phyloP scores from a whole-genome alignment of 2,329 filamentous ascomycete species.

The Albifimbria verrucaria region DNA sequence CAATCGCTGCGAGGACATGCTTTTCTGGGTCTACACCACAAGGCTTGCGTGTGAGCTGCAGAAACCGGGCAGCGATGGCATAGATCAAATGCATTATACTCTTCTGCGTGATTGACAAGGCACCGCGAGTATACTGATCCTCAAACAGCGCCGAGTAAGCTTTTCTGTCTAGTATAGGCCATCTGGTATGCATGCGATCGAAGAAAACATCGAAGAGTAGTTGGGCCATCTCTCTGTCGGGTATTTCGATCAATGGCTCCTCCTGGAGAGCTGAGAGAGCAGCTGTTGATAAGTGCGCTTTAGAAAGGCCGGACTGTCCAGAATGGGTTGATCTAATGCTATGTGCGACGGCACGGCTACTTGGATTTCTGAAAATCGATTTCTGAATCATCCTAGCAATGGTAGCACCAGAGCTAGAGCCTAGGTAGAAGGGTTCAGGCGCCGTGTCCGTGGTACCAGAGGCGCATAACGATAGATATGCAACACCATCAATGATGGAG shows the following conservation, averaged over 20 bases:
- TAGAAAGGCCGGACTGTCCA: background rate
- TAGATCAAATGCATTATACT: constrained; percentile 23
- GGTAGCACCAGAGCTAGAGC: constrained; percentile 21
- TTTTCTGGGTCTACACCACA: constrained; percentile 22
- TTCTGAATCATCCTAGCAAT: constrained; percentile 22
- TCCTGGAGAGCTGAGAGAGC: background rate
- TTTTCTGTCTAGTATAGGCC: constrained; percentile 21
- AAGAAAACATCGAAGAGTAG: constrained; percentile 21
- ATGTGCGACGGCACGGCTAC: constrained; percentile 5
- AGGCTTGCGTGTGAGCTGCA: constrained; percentile 19
- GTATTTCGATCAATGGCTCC: constrained; percentile 10
- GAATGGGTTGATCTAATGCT: background rate
- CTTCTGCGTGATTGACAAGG: constrained; percentile 16
- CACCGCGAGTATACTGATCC: constrained; percentile 12
- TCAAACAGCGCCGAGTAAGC: constrained; percentile 15
- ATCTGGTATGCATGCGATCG: constrained; percentile 20
- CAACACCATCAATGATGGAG: constrained; percentile 20
- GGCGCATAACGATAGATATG: constrained; percentile 19
- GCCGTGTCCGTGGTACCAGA: constrained; percentile 18
- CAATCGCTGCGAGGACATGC: constrained; percentile 25
- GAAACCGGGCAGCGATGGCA: constrained; percentile 20
- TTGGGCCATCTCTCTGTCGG: constrained; percentile 9
- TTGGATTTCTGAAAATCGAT: constrained; percentile 17
- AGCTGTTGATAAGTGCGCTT: background rate
- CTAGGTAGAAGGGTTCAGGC: constrained; percentile 21